Base-by-base conservation (phyloP, 345 rosid species). In the Citrus trifoliata region DNA sequence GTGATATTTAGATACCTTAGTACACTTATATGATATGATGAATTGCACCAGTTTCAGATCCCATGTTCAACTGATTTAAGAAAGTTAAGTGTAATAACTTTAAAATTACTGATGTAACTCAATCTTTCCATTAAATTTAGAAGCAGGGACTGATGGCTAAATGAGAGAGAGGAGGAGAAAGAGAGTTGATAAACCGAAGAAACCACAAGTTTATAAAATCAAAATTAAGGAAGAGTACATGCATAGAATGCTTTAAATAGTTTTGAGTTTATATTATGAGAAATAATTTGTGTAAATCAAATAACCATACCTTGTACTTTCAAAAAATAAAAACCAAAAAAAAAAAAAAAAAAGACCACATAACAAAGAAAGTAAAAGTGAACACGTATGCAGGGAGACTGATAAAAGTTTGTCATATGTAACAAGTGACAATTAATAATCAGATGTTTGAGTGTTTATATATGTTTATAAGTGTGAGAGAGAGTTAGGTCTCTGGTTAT, bases 41-140 rank as follows among this genome's bases (percentile, higher is more conserved):
- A 82, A 73, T 78, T 79, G 70, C 87, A 81, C 76, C 79, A 42
- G 66, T 71, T 66, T 77, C 85, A 81, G 83, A 81, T 83, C 84
- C 77, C 81, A 82, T 53, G 66, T 64, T 78, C 70, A 78, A 42
- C 68, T 16, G 58, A 74, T 77, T 70, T 73, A 70, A 79, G 28
- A 78, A 64, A 76, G 74, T 27, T 73, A 22, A 62, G 0, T 53
- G 1, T 4, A 38, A 74, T 56, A 33, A 35, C 71, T 70, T 69
- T 73, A 27, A 24, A 69, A 33, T 58, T 65, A 25, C 40, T 84
- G 71, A 77, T 83, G 83, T 82, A 86, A 63, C 77, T 71, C 30
- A 74, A 66, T 42, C 75, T 69, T 71, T 78, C 53, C 66, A 32
- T 28, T 19, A 22, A 61, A 56, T 78, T 65, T 64, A 69, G 21